Base-by-base conservation (phyloP, 2,329 filamentous ascomycete genomes). In the Pestalotiopsis sp. region DNA sequence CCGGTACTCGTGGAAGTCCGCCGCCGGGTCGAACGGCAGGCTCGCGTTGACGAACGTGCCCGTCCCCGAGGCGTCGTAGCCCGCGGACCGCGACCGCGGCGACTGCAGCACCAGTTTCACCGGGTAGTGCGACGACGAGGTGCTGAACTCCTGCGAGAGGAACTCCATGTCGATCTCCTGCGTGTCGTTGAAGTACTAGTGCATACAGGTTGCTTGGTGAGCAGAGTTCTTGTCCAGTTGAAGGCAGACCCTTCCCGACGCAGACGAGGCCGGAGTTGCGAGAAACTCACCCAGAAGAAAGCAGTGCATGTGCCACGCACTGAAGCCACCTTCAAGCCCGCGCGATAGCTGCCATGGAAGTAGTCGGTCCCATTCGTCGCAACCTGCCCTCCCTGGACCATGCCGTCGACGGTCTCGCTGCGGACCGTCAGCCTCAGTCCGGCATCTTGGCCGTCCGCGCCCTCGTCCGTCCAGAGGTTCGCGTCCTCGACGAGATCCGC, bases 161-260 rank as follows among this genome's bases (percentile, higher is more conserved):
- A 94, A 92, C 72, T 95, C 92, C 79, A 94, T 89, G 76, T 94
- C 92, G 73, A 94, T 93, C 74, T 94, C 92, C 74, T 92, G 89
- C 1, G 90, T 91, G 78, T 94, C 89, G 77, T 94, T 93, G 79
- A 88, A 88, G 78, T 93, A 94, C 91, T 93, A 69, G 52, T 2
- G n/a, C 2, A 14, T 13, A 3, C 13, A 35, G 22, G 63, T 44
- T 20, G 11, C 44, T 52, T 52, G 20, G 44, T 52, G 44, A 52
- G 14, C 17, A n/a, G 40, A 48, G 14, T 35, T 35, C 30, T 11
- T 35, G 13, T 13, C 24, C 56, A 44, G 20, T 22, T 66, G 7
- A 22, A 11, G 20, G 1, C 44, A 7, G 40, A 48, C 40, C 40
- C 14, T 1, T 48, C 14, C n/a, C 14, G 40, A 17, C 5, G 6